These are phyloP conservation scores for Stenocarpella maydis DNA, from an alignment of 2,329 filamentous ascomycete genomes.

Conservation along the genomic window DNA sequence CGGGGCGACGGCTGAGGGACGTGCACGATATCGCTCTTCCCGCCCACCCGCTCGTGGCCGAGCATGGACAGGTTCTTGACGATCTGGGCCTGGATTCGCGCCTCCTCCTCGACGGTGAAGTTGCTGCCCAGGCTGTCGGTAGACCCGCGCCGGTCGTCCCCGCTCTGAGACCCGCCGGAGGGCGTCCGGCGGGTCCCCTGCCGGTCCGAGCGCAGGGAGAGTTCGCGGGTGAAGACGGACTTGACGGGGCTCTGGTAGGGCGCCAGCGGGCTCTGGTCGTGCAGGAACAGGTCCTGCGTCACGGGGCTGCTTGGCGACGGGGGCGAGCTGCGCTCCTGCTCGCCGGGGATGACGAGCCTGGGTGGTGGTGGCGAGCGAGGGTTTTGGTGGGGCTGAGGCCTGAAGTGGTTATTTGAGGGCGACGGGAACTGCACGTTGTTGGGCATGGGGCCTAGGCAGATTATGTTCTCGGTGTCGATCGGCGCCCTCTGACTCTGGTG, in stretches of 20 bases:
- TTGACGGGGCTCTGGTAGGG: constrained; percentile 27
- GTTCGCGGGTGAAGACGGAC: constrained; percentile 29
- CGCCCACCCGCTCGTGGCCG: constrained; percentile 54
- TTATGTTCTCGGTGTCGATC: constrained; percentile 61
- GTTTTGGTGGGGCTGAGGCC: constrained; percentile 1
- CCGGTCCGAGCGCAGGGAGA: constrained; percentile 13
- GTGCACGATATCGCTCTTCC: constrained; percentile 56
- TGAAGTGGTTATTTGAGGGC: constrained; percentile 39
- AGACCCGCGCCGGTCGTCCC: constrained; percentile 38
- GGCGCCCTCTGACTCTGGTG: constrained; percentile 53
- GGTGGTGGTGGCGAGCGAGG: constrained; percentile 17
- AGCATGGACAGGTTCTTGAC: constrained; percentile 35
- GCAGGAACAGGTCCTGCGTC: constrained; percentile 39
- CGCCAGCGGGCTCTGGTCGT: constrained; percentile 27
- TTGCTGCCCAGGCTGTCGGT: constrained; percentile 63
- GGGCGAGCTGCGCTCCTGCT: neutral
- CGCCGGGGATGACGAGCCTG: neutral
- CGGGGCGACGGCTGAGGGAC: constrained; percentile 59
- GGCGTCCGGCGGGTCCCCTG: neutral
- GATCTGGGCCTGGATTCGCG: constrained; percentile 37
- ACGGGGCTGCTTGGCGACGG: constrained; percentile 37
- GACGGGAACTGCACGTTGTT: constrained; percentile 53
- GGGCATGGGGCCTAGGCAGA: constrained; percentile 64
- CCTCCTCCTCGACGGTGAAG: constrained; percentile 63
- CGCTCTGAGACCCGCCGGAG: neutral